Percentiles rank a stretch among this genome's conserved stretches.
Evolutionary conservation across 768 basidiomycete genomes (phyloP).

Genomic region (Stropharia rugosoannulata): DNA sequence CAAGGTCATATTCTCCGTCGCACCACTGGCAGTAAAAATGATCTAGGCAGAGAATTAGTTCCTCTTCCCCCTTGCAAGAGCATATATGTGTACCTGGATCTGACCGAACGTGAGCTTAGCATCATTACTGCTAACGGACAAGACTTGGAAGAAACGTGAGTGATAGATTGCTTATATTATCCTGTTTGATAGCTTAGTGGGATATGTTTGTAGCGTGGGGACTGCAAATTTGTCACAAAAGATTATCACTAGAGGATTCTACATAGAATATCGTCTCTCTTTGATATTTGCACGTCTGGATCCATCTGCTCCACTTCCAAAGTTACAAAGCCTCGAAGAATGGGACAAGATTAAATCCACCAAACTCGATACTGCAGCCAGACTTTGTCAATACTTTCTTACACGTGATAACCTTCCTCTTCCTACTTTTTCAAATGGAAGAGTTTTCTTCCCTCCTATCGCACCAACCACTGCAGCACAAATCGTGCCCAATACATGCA

Average conservation of each 20-base stretch:
- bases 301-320: conserved; percentile 8
- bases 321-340: conserved; percentile 9
- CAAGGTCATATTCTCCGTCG: conserved; percentile 20
- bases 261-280: conserved; percentile 16
- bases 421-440: conserved; percentile 15
- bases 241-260: conserved; percentile 14
- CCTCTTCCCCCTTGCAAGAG: conserved; percentile 11
- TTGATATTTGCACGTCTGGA: conserved; percentile 11
- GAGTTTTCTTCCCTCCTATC: conserved; percentile 7
- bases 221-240: conserved; percentile 5
- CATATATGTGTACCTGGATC: conserved; percentile 4
- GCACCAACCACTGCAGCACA: neutral
- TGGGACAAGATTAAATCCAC: conserved; percentile 18
- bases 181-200: neutral
- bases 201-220: conserved; percentile 5
- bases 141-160: conserved; percentile 15
- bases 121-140: conserved; percentile 15
- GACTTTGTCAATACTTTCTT: conserved; percentile 11
- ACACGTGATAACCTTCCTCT: conserved; percentile 14
- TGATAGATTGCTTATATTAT: neutral
- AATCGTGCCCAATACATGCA: neutral
- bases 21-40: conserved; percentile 13
- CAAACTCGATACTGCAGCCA: conserved; percentile 16
- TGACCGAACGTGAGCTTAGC: conserved; percentile 18
- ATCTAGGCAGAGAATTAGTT: conserved; percentile 12